Evolutionary conservation across 78 protist genomes (phyloP).

Genomic region (Dictyostelium capitatum): DNA sequence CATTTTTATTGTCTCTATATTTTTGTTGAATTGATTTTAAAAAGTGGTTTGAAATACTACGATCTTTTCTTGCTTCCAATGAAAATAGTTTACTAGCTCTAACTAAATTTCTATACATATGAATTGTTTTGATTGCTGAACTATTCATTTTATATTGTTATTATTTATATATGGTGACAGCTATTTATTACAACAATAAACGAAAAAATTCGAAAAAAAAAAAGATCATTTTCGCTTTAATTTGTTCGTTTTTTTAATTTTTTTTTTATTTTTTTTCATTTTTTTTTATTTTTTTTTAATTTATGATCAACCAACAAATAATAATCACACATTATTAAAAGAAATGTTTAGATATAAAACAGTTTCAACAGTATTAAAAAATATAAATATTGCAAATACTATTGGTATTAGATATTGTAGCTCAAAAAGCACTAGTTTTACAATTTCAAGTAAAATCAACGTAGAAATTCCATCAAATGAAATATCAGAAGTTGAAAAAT

Average conservation of each 20-base stretch:
- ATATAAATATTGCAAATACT: too few species aligned
- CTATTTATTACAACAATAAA: too few species aligned
- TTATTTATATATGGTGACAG: background rate
- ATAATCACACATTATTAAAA: too few species aligned
- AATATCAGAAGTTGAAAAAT: constrained; percentile 22
- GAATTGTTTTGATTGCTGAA: background rate
- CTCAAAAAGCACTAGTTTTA: background rate
- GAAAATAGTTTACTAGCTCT: constrained; percentile 59
- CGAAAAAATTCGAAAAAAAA: background rate
- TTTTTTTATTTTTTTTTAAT: background rate
- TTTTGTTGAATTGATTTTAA: background rate
- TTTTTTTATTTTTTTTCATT: constrained; percentile 1
- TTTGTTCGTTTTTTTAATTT: background rate
- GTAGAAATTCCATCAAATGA: background rate
- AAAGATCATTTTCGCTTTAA: too few species aligned
- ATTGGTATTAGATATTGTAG: background rate
- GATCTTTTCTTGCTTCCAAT: constrained; percentile 36
- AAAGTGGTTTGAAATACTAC: constrained; percentile 22
- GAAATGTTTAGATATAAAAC: too few species aligned
- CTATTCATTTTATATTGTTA: background rate
- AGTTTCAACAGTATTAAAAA: too few species aligned
- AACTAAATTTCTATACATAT: constrained; percentile 64
- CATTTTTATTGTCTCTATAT: constrained; percentile 52
- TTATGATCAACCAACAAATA: too few species aligned
- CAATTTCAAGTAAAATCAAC: background rate